A percentile compares a stretch with the other conserved stretches of the same genome.
Evolutionary conservation across 306 rosid genomes (phyloP).

Genomic region (Delonix regia): DNA sequence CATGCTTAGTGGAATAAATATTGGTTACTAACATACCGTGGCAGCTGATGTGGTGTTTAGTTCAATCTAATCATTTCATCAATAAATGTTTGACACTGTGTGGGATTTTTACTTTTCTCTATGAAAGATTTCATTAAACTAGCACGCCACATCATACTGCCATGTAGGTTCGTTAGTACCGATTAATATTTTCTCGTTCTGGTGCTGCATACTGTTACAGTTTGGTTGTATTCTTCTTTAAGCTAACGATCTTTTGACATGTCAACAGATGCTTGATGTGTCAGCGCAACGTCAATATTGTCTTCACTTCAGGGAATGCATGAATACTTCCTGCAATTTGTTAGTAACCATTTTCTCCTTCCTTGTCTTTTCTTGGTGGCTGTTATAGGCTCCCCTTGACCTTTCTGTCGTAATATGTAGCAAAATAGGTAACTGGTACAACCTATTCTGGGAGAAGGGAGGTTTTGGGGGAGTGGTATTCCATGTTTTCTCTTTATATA

Average conservation of each 20-base stretch:
- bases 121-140: too few species aligned
- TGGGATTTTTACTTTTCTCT: too few species aligned
- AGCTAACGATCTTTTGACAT: slow-evolving; percentile 21
- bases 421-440: background rate
- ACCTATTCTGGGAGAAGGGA: slow-evolving; percentile 22
- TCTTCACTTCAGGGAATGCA: slow-evolving; percentile 50
- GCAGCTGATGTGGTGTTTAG: too few species aligned
- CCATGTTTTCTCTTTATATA: background rate
- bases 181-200: too few species aligned
- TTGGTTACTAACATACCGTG: too few species aligned
- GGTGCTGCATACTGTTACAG: background rate
- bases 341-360: slow-evolving; percentile 16
- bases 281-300: slow-evolving; percentile 26
- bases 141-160: too few species aligned
- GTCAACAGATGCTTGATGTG: slow-evolving; percentile 49
- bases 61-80: too few species aligned
- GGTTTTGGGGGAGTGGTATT: slow-evolving; percentile 24
- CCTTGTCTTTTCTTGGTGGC: slow-evolving; percentile 5
- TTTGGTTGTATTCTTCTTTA: slow-evolving; percentile 25
- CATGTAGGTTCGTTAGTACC: too few species aligned
- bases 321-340: background rate
- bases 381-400: slow-evolving; percentile 16
- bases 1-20: too few species aligned
- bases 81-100: too few species aligned
- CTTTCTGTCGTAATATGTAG: slow-evolving; percentile 15